A percentile compares a stretch with the other conserved stretches of the same genome.
Conservation (phyloP, 2,329 filamentous ascomycete species). For the Scopulariopsis brevicaulis region DNA sequence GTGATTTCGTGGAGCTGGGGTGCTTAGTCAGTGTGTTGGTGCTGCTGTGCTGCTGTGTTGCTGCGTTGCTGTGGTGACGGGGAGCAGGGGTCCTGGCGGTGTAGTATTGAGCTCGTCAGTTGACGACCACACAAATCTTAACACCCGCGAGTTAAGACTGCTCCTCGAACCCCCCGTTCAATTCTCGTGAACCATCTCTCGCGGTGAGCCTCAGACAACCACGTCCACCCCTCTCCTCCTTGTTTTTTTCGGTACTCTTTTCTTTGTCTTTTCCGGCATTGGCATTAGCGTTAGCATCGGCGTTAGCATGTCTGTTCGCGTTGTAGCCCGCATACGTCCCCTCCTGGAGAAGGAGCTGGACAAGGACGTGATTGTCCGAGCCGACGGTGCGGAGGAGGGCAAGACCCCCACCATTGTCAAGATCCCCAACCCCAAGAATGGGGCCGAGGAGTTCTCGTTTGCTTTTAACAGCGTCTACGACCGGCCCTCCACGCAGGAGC, state of each 20-base stretch:
- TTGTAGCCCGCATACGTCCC: conserved; percentile 84
- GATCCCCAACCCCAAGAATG: conserved; percentile 91
- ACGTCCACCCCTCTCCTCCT: background rate
- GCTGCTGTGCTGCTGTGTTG: conserved; percentile 2
- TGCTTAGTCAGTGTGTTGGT: background rate
- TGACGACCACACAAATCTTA: background rate
- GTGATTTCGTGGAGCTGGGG: conserved; percentile 1
- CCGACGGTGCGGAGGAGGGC: conserved; percentile 49
- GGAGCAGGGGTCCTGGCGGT: background rate
- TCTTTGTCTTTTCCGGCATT: background rate
- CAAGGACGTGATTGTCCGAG: conserved; percentile 73
- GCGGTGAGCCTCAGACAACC: background rate
- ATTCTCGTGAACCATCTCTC: background rate
- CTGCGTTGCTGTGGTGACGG: conserved; percentile 6
- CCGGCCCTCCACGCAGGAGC: conserved; percentile 67
- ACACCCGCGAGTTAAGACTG: background rate
- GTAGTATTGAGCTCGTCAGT: background rate
- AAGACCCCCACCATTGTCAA: conserved; percentile 60
- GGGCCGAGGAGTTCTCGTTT: conserved; percentile 82
- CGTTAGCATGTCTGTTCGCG: conserved; percentile 54
- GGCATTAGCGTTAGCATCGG: conserved; percentile 1
- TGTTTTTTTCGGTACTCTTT: conserved; percentile 4
- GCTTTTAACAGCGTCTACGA: conserved; percentile 92
- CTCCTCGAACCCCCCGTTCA: background rate
- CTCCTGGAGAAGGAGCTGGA: conserved; percentile 77